phyloP scores from a whole-genome alignment of 345 rosid genomes.

The Rhizophora mangle region DNA sequence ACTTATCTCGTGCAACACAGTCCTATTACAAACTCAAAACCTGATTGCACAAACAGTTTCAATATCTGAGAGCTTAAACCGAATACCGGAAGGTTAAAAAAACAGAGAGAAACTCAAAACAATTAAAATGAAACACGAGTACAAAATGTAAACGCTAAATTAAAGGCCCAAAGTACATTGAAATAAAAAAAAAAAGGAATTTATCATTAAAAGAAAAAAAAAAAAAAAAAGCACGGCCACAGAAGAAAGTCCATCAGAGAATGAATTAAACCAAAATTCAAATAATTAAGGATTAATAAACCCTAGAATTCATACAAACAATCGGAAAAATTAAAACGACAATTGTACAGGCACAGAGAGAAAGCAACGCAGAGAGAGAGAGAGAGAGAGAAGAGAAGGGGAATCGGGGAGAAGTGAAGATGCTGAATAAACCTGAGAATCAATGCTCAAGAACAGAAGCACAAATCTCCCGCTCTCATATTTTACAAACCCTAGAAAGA shows the following conservation, averaged over 20 bases:
- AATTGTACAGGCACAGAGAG: too few relatives aligned
- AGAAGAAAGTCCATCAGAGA: too few relatives aligned
- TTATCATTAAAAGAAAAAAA: background rate
- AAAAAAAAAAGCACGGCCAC: background rate
- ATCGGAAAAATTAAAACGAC: too few relatives aligned
- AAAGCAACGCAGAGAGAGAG: background rate
- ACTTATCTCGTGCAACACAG: background rate
- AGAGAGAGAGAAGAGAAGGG: background rate
- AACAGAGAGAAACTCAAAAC: background rate
- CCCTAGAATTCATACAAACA: too few relatives aligned
- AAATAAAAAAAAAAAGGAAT: background rate
- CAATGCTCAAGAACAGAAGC: background rate
- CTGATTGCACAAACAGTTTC: background rate
- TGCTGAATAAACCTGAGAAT: background rate
- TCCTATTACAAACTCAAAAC: constrained; percentile 8
- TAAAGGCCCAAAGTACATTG: background rate
- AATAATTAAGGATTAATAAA: too few relatives aligned
- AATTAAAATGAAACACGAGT: background rate
- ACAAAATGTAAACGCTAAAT: background rate
- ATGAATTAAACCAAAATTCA: background rate
- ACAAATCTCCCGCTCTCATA: background rate
- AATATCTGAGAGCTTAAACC: background rate
- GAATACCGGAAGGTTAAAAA: background rate
- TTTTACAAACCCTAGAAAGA: constrained; percentile 11
- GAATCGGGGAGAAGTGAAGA: background rate